A percentile compares a stretch with the other conserved stretches of the same genome.
These are phyloP conservation scores for Bretschneidera sinensis DNA, from an alignment of 345 rosid genomes.

Conservation along the genomic window DNA sequence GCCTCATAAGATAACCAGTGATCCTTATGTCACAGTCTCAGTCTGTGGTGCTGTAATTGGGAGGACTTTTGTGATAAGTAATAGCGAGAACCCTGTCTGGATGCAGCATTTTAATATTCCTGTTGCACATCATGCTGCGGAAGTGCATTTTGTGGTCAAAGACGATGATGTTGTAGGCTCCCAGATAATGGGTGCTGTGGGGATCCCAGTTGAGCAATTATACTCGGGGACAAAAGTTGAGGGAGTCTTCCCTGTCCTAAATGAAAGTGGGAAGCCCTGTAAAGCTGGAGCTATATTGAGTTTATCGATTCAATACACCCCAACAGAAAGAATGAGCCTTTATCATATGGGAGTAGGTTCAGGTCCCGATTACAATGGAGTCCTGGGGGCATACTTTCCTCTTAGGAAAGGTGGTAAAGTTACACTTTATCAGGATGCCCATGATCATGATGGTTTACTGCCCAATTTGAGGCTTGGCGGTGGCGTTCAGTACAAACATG, in stretches of 20 bases:
- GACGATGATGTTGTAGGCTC: conserved; percentile 82
- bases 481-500: conserved; percentile 41
- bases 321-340: conserved; percentile 42
- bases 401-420: conserved; percentile 75
- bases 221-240: conserved; percentile 45
- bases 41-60: conserved; percentile 70
- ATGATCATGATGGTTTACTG: conserved; percentile 54
- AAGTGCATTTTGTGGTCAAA: conserved; percentile 77
- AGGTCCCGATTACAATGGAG: conserved; percentile 53
- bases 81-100: conserved; percentile 80
- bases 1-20: conserved; percentile 65
- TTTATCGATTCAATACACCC: conserved; percentile 63
- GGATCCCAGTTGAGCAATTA: conserved; percentile 61
- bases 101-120: conserved; percentile 80
- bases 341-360: conserved; percentile 56
- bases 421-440: conserved; percentile 92
- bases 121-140: conserved; percentile 71
- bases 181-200: conserved; percentile 73
- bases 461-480: conserved; percentile 57
- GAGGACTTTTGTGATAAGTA: conserved; percentile 72
- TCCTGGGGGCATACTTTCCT: conserved; percentile 84
- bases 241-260: conserved; percentile 64
- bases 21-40: conserved; percentile 80
- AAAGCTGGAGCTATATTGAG: conserved; percentile 63
- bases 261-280: conserved; percentile 58